Conservation (phyloP, 2,329 filamentous ascomycete genomes). For the Hymenoscyphus occultus region DNA sequence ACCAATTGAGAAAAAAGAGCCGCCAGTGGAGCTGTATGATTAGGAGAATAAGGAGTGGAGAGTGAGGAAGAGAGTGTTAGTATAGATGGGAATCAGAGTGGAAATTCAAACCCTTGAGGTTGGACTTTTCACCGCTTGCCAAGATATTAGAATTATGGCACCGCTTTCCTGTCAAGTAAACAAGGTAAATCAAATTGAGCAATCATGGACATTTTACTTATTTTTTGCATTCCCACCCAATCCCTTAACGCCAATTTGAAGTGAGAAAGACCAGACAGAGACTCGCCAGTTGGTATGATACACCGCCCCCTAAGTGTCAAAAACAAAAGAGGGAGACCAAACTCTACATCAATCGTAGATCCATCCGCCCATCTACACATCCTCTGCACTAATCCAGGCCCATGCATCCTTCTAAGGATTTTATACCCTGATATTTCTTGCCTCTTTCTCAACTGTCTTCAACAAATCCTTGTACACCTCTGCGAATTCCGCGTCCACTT, state of each 20-base stretch:
- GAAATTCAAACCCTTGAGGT: background rate
- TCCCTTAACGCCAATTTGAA: conserved; percentile 14
- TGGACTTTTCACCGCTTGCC: background rate
- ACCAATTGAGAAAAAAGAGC: background rate
- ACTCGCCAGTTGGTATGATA: conserved; percentile 17
- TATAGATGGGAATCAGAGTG: background rate
- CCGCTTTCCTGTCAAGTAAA: background rate
- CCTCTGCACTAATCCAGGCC: background rate
- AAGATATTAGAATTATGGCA: background rate
- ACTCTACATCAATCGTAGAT: conserved; percentile 9
- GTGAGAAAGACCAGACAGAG: background rate
- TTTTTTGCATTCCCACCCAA: conserved; percentile 17
- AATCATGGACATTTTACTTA: background rate
- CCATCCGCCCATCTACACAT: background rate
- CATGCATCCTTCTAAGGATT: background rate
- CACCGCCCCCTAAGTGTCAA: conserved; percentile 12
- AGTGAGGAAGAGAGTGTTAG: no score
- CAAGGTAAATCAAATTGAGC: background rate
- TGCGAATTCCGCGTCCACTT: conserved; percentile 56
- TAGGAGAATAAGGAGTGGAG: background rate
- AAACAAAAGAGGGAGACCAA: conserved; percentile 5
- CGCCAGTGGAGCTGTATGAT: background rate
- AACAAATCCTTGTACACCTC: conserved; percentile 63
- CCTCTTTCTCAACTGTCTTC: conserved; percentile 66
- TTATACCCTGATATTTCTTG: conserved; percentile 44